These are phyloP conservation scores for Boletus rex-veris DNA, from an alignment of 768 basidiomycete genomes.

Conservation along the genomic window DNA sequence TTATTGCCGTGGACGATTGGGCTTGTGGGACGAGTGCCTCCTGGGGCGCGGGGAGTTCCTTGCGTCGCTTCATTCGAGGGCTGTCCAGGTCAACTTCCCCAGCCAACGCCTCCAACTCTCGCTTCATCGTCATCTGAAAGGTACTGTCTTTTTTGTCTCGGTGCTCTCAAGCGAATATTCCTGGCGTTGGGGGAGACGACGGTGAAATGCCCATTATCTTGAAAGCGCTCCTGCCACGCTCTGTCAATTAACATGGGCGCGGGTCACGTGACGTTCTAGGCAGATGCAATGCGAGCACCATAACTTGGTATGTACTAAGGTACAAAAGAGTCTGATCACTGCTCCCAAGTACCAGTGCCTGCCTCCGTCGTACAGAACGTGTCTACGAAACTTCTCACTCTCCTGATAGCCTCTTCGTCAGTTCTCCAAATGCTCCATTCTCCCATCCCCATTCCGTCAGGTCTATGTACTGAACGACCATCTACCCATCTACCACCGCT, in stretches of 20 bases:
- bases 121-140: conserved; percentile 44
- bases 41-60: conserved; percentile 36
- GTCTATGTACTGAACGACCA: conserved; percentile 49
- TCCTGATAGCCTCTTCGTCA: conserved; percentile 45
- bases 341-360: neutral
- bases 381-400: conserved; percentile 50
- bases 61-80: conserved; percentile 51
- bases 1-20: conserved; percentile 31
- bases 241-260: conserved; percentile 15
- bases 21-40: conserved; percentile 40
- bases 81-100: conserved; percentile 41
- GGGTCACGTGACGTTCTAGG: conserved; percentile 27
- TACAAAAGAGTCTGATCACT: too few species aligned
- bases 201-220: conserved; percentile 34
- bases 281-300: neutral
- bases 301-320: too few species aligned
- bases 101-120: conserved; percentile 43
- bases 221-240: conserved; percentile 24
- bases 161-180: conserved; percentile 27
- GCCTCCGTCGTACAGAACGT: neutral
- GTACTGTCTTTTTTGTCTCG: conserved; percentile 8
- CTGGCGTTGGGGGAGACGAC: conserved; percentile 26
- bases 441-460: conserved; percentile 66
- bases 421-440: conserved; percentile 75
- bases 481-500: conserved; percentile 68